Base-by-base conservation (phyloP, 192 early-diverging fungal species). In the Spinellus fusiger region DNA sequence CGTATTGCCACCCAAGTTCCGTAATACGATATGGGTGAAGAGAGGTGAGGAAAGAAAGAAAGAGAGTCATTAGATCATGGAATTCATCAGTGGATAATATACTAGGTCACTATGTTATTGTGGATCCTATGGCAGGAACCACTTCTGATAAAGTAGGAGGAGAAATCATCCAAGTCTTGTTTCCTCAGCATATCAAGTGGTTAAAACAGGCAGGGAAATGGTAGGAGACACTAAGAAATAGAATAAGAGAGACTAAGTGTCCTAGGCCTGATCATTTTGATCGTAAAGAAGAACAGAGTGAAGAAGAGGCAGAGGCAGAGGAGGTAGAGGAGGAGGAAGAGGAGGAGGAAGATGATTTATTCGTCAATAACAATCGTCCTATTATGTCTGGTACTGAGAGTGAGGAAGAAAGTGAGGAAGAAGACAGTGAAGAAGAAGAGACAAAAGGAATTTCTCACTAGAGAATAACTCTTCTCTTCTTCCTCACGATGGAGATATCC, bases 1-100 rank as follows among this genome's bases (percentile, higher is more conserved):
- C 34, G 82, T 78, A 51, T 65, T 93, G 51, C 91, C 89, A 15
- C 86, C 88, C 29, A 84, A 79, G 66, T 93, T 85, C 75, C 84
- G 89, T 48, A 91, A 83, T 64, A 66, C 88, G 12, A 79, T 93
- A 50, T 93, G 91, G 91, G 86, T 93, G 31, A 90, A 89, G 70
- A 73, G 86, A 72, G 89, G 90, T 81, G 73, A 60, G 31, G 22
- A 5, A 48, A 5, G 4, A 5, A 13, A 25, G 23, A 31, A 27
- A 26, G 20, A 49, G 13, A 27, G 52, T 50, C 27, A 58, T n/a
- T 34, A 27, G 29, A 49, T 23, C 18, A 25, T 28, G 6, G 26
- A 12, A 32, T 52, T 12, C 20, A 52, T 27, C 32, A 20, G 28
- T 9, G 37, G 38, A 46, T 47, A 29, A 20, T 6, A 18, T 5